These are phyloP conservation scores for Aspergillus biplanus DNA, from an alignment of 495 filamentous ascomycete genomes.

Conservation along the genomic window DNA sequence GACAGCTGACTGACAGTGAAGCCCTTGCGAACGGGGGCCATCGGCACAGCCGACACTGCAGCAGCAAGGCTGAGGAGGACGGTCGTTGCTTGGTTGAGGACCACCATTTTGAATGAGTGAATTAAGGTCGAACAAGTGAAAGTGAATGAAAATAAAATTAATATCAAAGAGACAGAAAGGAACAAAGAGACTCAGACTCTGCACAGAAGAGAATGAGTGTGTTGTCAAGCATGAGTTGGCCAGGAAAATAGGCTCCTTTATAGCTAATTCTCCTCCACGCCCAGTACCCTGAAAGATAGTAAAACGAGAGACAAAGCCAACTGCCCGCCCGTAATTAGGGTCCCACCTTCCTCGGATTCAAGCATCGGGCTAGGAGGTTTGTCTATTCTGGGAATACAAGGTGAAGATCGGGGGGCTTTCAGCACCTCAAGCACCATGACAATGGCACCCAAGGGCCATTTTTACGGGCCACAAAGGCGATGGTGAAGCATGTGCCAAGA, in stretches of 20 bases:
- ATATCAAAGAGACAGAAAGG: neutral
- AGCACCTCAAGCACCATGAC: constrained; percentile 1
- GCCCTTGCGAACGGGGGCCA: constrained; percentile 30
- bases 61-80: constrained; percentile 37
- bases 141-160: constrained; percentile 1
- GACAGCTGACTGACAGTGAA: constrained; percentile 49
- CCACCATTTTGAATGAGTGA: constrained; percentile 41
- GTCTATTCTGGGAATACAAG: constrained; percentile 6
- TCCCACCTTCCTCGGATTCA: constrained; percentile 9
- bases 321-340: constrained; percentile 1
- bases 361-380: constrained; percentile 12
- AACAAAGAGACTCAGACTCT: constrained; percentile 9
- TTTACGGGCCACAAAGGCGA: constrained; percentile 2
- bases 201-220: constrained; percentile 12
- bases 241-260: constrained; percentile 15
- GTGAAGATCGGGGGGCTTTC: constrained; percentile 11
- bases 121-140: neutral
- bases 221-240: neutral
- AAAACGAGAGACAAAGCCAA: neutral
- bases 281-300: neutral
- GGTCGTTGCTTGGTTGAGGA: constrained; percentile 44
- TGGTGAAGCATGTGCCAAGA: constrained; percentile 1
- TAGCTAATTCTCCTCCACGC: neutral
- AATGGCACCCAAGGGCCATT: constrained; percentile 8
- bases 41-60: constrained; percentile 39